Evolutionary conservation across 1,284 basidiomycete genomes (phyloP).

Genomic region (Trichosporon inkin): DNA sequence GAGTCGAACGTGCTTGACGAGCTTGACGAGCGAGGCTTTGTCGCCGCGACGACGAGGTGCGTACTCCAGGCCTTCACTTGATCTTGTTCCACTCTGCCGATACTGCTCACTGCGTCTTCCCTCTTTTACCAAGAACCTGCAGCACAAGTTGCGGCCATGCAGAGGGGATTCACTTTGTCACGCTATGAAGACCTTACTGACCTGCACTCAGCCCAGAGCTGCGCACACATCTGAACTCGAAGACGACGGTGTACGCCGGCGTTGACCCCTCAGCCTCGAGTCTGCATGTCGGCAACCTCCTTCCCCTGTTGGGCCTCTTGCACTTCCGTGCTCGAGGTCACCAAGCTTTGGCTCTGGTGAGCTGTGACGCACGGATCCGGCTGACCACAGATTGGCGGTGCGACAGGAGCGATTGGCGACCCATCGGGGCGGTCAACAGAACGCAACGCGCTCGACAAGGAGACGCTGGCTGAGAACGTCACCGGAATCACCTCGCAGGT

Average conservation of each 20-base stretch:
- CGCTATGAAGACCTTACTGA: background rate
- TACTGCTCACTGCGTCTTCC: background rate
- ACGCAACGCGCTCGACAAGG: conserved; percentile 63
- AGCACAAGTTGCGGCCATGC: background rate
- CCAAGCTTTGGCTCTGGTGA: conserved; percentile 71
- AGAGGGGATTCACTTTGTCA: background rate
- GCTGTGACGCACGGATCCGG: conserved; percentile 27
- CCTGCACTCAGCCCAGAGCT: conserved; percentile 34
- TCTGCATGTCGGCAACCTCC: conserved; percentile 88
- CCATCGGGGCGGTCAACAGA: conserved; percentile 86
- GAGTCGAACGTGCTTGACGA: conserved; percentile 43
- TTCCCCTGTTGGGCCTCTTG: conserved; percentile 78
- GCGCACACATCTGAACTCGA: conserved; percentile 34
- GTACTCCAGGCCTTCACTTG: conserved; percentile 1
- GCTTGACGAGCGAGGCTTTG: conserved; percentile 51
- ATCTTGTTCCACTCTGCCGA: background rate
- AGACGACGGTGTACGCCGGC: conserved; percentile 71
- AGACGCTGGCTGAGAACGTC: conserved; percentile 67
- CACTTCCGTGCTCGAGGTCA: conserved; percentile 85
- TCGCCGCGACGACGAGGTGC: conserved; percentile 52
- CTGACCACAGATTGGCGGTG: conserved; percentile 76
- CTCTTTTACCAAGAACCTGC: background rate
- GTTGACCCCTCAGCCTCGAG: conserved; percentile 87
- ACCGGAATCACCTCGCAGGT: conserved; percentile 63
- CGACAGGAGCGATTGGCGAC: conserved; percentile 94